phyloP scores from a whole-genome alignment of 352 stramenopile genomes.

The Halophytophthora batemanensis region DNA sequence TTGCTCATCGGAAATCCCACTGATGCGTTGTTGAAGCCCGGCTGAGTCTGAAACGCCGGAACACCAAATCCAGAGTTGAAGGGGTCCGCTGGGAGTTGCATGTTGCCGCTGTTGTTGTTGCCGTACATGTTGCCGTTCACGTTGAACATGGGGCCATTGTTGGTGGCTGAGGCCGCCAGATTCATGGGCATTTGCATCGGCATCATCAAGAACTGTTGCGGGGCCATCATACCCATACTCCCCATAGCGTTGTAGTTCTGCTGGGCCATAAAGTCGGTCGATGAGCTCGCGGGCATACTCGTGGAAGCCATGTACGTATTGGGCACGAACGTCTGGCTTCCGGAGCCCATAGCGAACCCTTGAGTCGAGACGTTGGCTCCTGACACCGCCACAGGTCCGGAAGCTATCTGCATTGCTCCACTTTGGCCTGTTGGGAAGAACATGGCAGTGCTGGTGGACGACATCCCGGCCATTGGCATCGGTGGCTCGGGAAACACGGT shows the following conservation, averaged over 20 bases:
- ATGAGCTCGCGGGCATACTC: constrained; percentile 18
- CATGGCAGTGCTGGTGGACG: constrained; percentile 27
- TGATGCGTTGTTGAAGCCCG: constrained; percentile 26
- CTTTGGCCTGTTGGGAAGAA: constrained; percentile 33
- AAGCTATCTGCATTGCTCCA: constrained; percentile 22
- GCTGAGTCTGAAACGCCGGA: constrained; percentile 18
- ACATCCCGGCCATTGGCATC: constrained; percentile 27
- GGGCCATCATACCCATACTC: constrained; percentile 41
- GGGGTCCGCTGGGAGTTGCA: constrained; percentile 52
- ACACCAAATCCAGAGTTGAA: constrained; percentile 57
- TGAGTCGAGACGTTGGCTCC: constrained; percentile 23
- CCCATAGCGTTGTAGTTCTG: constrained; percentile 46
- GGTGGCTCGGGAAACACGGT: constrained; percentile 46
- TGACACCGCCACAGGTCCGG: constrained; percentile 25
- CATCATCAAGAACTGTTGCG: constrained; percentile 70
- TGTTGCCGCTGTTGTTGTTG: constrained; percentile 15
- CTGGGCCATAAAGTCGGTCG: constrained; percentile 35
- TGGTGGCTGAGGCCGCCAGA: constrained; percentile 20
- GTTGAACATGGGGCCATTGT: constrained; percentile 42
- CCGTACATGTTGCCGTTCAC: constrained; percentile 12
- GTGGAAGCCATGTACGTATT: constrained; percentile 39
- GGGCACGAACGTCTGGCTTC: constrained; percentile 26
- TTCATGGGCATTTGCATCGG: constrained; percentile 45
- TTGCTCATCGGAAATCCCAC: constrained; percentile 32
- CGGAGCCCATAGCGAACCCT: constrained; percentile 35